Evolutionary conservation across 306 rosid genomes (phyloP).

Genomic region (Macrotyloma uniflorum): DNA sequence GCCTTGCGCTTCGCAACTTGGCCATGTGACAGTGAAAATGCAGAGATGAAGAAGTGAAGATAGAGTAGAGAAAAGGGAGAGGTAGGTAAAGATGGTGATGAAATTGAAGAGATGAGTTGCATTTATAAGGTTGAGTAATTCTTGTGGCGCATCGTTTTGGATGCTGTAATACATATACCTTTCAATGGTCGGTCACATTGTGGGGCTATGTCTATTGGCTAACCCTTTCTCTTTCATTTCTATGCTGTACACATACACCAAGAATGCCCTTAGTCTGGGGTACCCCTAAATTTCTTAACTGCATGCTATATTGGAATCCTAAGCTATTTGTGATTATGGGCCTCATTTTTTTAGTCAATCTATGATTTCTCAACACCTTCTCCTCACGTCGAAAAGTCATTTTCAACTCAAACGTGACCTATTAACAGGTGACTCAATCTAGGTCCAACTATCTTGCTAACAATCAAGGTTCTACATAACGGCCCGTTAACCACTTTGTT

Average conservation of each 20-base stretch:
- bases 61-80: background rate
- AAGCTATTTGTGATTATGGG: too few species aligned
- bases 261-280: background rate
- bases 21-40: conserved; percentile 32
- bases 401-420: too few species aligned
- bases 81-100: conserved; percentile 3
- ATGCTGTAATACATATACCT: background rate
- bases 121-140: conserved; percentile 15
- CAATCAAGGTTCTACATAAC: too few species aligned
- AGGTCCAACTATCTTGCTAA: too few species aligned
- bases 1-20: conserved; percentile 33
- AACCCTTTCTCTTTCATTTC: background rate
- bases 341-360: too few species aligned
- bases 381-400: too few species aligned
- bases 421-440: too few species aligned
- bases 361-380: too few species aligned
- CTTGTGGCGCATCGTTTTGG: conserved; percentile 30
- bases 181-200: conserved; percentile 13
- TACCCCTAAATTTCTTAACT: background rate
- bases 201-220: background rate
- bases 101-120: background rate
- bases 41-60: background rate
- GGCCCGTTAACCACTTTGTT: too few species aligned
- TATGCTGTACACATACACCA: background rate
- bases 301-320: background rate